Percentiles rank a stretch among this genome's conserved stretches.
phyloP scores from a whole-genome alignment of 345 rosid genomes.

The Salix dunnii region DNA sequence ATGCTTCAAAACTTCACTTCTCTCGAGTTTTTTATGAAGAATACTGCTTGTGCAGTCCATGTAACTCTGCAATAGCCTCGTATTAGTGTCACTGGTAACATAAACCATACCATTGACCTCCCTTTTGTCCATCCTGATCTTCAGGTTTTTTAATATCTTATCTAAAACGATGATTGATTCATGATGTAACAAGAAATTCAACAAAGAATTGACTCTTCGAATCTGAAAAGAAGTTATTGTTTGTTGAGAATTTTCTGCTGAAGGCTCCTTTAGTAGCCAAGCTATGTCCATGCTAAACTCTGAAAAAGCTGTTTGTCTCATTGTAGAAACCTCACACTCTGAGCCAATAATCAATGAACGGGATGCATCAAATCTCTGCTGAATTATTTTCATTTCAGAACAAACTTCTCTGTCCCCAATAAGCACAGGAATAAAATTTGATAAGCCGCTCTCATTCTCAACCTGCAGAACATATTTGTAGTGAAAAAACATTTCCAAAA shows the following conservation, averaged over 20 bases:
- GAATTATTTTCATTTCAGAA: constrained; percentile 65
- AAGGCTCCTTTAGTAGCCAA: constrained; percentile 75
- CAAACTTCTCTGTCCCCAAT: constrained; percentile 69
- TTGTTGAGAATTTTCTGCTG: constrained; percentile 43
- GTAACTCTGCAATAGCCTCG: constrained; percentile 37
- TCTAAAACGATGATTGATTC: constrained; percentile 52
- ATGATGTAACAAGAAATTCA: constrained; percentile 52
- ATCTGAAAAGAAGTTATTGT: constrained; percentile 50
- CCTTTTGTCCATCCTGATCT: constrained; percentile 36
- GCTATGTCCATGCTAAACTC: constrained; percentile 78
- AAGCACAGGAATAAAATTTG: constrained; percentile 83
- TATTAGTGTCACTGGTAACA: constrained; percentile 39
- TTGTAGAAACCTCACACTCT: constrained; percentile 41
- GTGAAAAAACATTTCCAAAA: not conserved
- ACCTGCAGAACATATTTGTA: constrained; percentile 46
- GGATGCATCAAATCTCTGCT: constrained; percentile 50
- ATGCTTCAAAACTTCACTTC: constrained; percentile 16
- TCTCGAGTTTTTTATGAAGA: constrained; percentile 31
- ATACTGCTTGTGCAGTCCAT: constrained; percentile 45
- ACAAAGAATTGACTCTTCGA: constrained; percentile 53
- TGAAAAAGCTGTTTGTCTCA: constrained; percentile 46
- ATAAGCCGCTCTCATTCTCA: constrained; percentile 82
- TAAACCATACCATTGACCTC: constrained; percentile 24
- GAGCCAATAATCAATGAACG: constrained; percentile 31
- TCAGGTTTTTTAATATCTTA: constrained; percentile 52